phyloP scores from a whole-genome alignment of 2,329 filamentous ascomycete species.

The Ambrosiella cleistominuta region DNA sequence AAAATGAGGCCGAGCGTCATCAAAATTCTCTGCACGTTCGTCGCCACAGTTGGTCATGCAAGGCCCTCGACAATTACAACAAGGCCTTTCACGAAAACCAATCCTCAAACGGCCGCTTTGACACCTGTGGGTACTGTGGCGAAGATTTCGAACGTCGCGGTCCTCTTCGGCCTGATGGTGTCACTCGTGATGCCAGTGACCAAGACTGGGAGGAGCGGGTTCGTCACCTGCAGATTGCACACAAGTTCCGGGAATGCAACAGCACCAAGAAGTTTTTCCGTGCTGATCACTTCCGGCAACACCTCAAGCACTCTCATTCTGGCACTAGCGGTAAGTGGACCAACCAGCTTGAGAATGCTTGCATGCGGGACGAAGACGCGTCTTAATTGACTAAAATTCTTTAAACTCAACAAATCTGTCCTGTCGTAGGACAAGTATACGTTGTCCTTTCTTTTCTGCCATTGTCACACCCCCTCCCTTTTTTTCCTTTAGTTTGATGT shows the following conservation, averaged over 20 bases:
- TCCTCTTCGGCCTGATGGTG: constrained; percentile 19
- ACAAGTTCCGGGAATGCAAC: constrained; percentile 97
- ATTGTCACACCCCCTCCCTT: not conserved
- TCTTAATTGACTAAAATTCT: not conserved
- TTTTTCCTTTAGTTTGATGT: not conserved
- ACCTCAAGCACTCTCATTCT: constrained; percentile 92
- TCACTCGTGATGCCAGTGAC: constrained; percentile 41
- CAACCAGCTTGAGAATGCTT: constrained; percentile 90
- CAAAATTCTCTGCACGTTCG: constrained; percentile 89
- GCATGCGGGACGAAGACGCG: constrained; percentile 71
- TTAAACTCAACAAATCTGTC: no score
- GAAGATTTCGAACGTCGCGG: constrained; percentile 53
- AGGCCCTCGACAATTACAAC: constrained; percentile 59
- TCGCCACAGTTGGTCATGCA: constrained; percentile 92
- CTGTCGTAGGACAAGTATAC: not conserved
- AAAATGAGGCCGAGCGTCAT: constrained; percentile 92
- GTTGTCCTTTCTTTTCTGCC: not conserved
- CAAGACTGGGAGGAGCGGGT: constrained; percentile 78
- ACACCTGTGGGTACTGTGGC: constrained; percentile 89
- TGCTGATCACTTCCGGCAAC: constrained; percentile 93
- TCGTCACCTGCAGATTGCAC: constrained; percentile 72
- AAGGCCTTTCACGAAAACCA: constrained; percentile 76
- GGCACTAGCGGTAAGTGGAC: constrained; percentile 98
- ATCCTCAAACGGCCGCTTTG: constrained; percentile 45
- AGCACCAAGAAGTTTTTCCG: constrained; percentile 96